Percentiles rank a stretch among this genome's conserved stretches.
These are phyloP conservation scores for Gnetum montanum DNA, from an alignment of 75 land plant species.

Conservation along the genomic window DNA sequence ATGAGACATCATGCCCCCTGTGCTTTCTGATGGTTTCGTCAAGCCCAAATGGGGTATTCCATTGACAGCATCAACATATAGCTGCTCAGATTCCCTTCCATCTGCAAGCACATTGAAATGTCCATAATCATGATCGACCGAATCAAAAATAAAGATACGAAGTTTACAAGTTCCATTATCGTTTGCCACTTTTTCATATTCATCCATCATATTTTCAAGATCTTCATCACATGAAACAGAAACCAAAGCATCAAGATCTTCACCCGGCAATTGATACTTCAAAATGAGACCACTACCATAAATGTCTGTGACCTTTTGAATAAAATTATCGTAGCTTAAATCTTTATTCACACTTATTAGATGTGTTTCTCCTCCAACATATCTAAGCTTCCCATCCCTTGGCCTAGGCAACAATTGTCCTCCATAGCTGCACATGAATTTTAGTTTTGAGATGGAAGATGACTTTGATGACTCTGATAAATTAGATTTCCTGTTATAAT, in stretches of 20 bases:
- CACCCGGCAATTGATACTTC: slow-evolving; percentile 91
- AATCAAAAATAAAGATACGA: slow-evolving; percentile 60
- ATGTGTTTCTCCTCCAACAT: slow-evolving; percentile 84
- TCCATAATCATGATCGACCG: slow-evolving; percentile 33
- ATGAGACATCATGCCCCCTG: slow-evolving; percentile 24
- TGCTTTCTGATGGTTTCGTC: slow-evolving; percentile 19
- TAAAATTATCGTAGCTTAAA: slow-evolving; percentile 50
- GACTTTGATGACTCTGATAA: slow-evolving; percentile 31
- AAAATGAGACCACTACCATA: slow-evolving; percentile 51
- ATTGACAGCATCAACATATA: slow-evolving; percentile 85
- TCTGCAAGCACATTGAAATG: slow-evolving; percentile 24
- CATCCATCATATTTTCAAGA: slow-evolving; percentile 87
- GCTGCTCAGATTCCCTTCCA: slow-evolving; percentile 37
- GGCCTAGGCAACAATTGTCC: slow-evolving; percentile 80
- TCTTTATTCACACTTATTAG: slow-evolving; percentile 44
- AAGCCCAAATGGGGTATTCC: slow-evolving; percentile 41
- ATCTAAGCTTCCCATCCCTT: slow-evolving; percentile 76
- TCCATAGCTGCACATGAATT: slow-evolving; percentile 72
- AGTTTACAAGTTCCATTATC: slow-evolving; percentile 48
- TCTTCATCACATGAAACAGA: slow-evolving; percentile 94
- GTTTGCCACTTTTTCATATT: slow-evolving; percentile 51
- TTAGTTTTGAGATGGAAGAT: slow-evolving; percentile 29
- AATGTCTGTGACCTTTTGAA: slow-evolving; percentile 42
- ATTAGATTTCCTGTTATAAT: neutral
- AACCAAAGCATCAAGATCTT: slow-evolving; percentile 90